Conservation (phyloP, 2,329 filamentous ascomycete genomes). For the Clarireedia paspali region DNA sequence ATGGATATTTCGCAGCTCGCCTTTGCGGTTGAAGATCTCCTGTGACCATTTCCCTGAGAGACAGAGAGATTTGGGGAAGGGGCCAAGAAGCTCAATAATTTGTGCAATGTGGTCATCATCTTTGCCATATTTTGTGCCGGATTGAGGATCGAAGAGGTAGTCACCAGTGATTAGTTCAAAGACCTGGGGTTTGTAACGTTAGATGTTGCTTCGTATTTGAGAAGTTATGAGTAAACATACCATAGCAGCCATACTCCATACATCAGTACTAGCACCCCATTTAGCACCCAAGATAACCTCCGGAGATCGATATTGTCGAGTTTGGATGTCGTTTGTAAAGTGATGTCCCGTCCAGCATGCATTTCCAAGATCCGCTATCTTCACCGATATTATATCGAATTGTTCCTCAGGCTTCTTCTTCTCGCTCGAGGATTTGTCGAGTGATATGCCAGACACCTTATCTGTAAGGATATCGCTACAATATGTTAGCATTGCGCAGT, state of each 20-base stretch:
- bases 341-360: slow-evolving; percentile 98
- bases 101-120: slow-evolving; percentile 99
- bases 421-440: slow-evolving; percentile 69
- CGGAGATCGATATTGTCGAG: slow-evolving; percentile 90
- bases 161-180: slow-evolving; percentile 98
- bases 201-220: neutral
- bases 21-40: slow-evolving; percentile 97
- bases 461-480: slow-evolving; percentile 77
- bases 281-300: slow-evolving; percentile 95
- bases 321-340: slow-evolving; percentile 99
- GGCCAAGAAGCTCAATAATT: slow-evolving; percentile 92
- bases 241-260: slow-evolving; percentile 99
- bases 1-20: slow-evolving; percentile 95
- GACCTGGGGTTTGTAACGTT: slow-evolving; percentile 47
- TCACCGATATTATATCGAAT: slow-evolving; percentile 71
- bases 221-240: slow-evolving; percentile 44
- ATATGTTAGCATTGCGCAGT: neutral
- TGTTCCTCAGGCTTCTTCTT: slow-evolving; percentile 50
- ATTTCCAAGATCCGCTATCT: slow-evolving; percentile 97
- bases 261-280: slow-evolving; percentile 98
- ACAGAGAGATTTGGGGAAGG: slow-evolving; percentile 87
- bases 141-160: slow-evolving; percentile 97
- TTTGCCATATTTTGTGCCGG: slow-evolving; percentile 97
- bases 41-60: slow-evolving; percentile 94
- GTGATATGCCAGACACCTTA: slow-evolving; percentile 89